A percentile compares a stretch with the other conserved stretches of the same genome.
Evolutionary conservation across 305 asterid genomes (phyloP).

Genomic region (Solanum aculeatissimum): DNA sequence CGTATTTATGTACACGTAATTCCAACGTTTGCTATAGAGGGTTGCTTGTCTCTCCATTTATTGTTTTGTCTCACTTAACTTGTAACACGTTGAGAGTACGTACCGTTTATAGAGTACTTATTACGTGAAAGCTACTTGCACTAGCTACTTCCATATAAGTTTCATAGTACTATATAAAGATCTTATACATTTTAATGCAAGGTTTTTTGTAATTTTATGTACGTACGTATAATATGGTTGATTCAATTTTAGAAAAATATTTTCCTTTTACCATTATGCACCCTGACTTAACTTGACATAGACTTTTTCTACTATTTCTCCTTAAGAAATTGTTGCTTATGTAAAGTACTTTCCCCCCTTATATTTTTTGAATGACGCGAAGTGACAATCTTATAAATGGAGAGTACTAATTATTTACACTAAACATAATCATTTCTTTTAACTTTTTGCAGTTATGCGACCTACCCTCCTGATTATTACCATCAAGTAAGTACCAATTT

Average conservation of each 20-base stretch:
- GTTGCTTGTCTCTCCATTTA: neutral
- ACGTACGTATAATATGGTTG: neutral
- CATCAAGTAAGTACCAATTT: slow-evolving; percentile 35
- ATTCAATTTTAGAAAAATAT: neutral
- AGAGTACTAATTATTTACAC: no score
- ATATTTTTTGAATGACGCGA: no score
- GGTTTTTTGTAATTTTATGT: neutral
- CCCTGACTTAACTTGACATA: neutral
- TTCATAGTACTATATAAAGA: neutral
- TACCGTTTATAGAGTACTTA: neutral
- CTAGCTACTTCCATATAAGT: neutral
- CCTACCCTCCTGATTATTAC: slow-evolving; percentile 61
- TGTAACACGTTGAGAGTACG: neutral
- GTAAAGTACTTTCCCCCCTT: neutral
- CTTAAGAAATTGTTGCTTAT: neutral
- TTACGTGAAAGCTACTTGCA: neutral
- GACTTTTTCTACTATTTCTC: neutral
- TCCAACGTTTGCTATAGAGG: neutral
- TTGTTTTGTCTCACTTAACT: neutral
- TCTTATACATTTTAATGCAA: neutral
- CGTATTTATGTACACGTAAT: neutral
- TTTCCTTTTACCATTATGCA: neutral
- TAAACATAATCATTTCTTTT: neutral
- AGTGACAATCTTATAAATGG: no score
- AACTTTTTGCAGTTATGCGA: slow-evolving; percentile 37